A percentile compares a stretch with the other conserved stretches of the same genome.
These are phyloP conservation scores for Gloeostereum incarnatum DNA, from an alignment of 768 basidiomycete genomes.

Conservation along the genomic window DNA sequence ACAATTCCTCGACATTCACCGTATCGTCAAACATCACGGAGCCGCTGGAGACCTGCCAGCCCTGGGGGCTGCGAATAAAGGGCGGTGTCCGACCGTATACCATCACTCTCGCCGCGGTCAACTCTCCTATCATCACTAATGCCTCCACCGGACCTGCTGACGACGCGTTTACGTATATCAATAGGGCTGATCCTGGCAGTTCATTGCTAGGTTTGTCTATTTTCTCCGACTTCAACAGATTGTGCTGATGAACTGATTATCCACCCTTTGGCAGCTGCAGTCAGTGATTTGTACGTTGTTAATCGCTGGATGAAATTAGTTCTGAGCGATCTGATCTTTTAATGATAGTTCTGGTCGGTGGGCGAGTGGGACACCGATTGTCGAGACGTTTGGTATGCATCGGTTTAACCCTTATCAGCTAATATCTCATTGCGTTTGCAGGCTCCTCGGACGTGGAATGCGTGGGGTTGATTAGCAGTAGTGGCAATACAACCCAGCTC, in stretches of 20 bases:
- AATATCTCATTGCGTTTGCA: slow-evolving; percentile 3
- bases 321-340: not conserved
- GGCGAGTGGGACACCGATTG: slow-evolving; percentile 20
- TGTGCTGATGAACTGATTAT: too few relatives aligned
- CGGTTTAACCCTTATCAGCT: not conserved
- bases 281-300: slow-evolving; percentile 31
- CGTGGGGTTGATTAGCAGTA: slow-evolving; percentile 18
- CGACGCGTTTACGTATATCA: slow-evolving; percentile 25
- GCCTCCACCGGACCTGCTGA: slow-evolving; percentile 22
- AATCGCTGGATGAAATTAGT: not conserved
- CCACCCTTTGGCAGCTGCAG: slow-evolving; percentile 24
- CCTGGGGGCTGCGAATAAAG: slow-evolving; percentile 28
- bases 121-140: slow-evolving; percentile 24
- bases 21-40: slow-evolving; percentile 24
- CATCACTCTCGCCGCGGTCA: slow-evolving; percentile 22
- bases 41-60: slow-evolving; percentile 25
- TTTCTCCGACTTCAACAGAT: not conserved
- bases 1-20: slow-evolving; percentile 17
- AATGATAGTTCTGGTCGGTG: slow-evolving; percentile 20
- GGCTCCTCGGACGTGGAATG: slow-evolving; percentile 23
- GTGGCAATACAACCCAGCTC: slow-evolving; percentile 15
- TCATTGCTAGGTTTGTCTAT: slow-evolving; percentile 26
- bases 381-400: slow-evolving; percentile 13
- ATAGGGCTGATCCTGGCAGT: slow-evolving; percentile 22
- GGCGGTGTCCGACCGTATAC: slow-evolving; percentile 32